These are phyloP conservation scores for Atkinsonella hypoxylon DNA, from an alignment of 2,329 filamentous ascomycete genomes.

Conservation along the genomic window DNA sequence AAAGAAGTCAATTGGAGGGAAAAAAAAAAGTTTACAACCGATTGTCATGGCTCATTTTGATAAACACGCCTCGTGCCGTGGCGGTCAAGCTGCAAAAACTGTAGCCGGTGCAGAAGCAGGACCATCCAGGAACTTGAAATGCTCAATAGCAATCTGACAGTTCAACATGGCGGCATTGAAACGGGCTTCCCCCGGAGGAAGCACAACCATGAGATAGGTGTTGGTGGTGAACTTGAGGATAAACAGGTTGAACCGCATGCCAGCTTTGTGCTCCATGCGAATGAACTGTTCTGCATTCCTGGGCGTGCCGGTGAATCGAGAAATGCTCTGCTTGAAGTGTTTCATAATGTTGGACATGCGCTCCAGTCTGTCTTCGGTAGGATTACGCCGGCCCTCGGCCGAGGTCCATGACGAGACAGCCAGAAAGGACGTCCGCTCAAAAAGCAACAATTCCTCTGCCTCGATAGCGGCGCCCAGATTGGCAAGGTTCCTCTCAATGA, in stretches of 20 bases:
- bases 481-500: slow-evolving; percentile 77
- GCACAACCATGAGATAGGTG: slow-evolving; percentile 86
- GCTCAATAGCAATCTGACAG: slow-evolving; percentile 72
- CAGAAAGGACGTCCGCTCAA: slow-evolving; percentile 90
- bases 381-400: slow-evolving; percentile 63
- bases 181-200: slow-evolving; percentile 80
- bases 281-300: slow-evolving; percentile 72
- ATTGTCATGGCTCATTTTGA: background rate
- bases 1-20: background rate
- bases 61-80: background rate
- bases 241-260: slow-evolving; percentile 76
- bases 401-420: slow-evolving; percentile 90
- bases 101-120: slow-evolving; percentile 16
- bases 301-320: slow-evolving; percentile 67
- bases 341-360: slow-evolving; percentile 95
- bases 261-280: slow-evolving; percentile 69
- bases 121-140: slow-evolving; percentile 60
- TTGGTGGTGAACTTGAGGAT: slow-evolving; percentile 94
- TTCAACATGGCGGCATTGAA: slow-evolving; percentile 89
- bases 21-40: background rate
- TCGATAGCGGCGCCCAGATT: slow-evolving; percentile 77
- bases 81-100: slow-evolving; percentile 3
- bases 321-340: slow-evolving; percentile 82
- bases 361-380: slow-evolving; percentile 86
- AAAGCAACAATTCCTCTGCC: slow-evolving; percentile 86